Conservation (phyloP, 805 yeast genomes). For the Candida fluviatilis region DNA sequence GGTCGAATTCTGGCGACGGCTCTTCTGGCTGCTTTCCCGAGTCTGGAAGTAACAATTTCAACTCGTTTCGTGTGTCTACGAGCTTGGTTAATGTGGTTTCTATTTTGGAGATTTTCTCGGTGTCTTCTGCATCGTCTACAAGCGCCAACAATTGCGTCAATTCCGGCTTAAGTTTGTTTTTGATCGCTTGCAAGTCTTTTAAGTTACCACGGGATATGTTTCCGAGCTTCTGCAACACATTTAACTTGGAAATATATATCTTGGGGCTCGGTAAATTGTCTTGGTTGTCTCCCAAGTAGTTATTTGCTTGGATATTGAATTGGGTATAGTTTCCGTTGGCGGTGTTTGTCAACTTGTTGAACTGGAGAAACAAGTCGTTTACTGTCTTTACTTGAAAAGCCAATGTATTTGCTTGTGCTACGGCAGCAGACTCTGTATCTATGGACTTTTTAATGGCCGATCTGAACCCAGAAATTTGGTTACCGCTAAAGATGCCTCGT, state of each 20-base stretch:
- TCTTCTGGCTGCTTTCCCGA: conserved; percentile 17
- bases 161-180: conserved; percentile 21
- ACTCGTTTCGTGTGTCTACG: conserved; percentile 26
- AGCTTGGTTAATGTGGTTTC: conserved; percentile 23
- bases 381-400: conserved; percentile 30
- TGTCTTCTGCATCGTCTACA: background rate
- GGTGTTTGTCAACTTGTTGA: conserved; percentile 22
- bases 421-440: conserved; percentile 14
- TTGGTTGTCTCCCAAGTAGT: conserved; percentile 33
- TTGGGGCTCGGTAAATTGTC: conserved; percentile 37
- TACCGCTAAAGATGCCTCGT: conserved; percentile 38
- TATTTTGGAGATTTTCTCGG: conserved; percentile 25
- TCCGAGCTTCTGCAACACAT: conserved; percentile 35
- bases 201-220: conserved; percentile 27
- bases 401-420: conserved; percentile 6
- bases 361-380: conserved; percentile 25
- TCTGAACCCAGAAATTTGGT: conserved; percentile 19
- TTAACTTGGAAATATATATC: conserved; percentile 35
- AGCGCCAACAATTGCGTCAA: conserved; percentile 13
- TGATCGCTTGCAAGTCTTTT: conserved; percentile 25
- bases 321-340: conserved; percentile 35
- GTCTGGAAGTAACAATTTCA: conserved; percentile 22
- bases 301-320: conserved; percentile 33
- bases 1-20: conserved; percentile 25
- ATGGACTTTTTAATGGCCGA: conserved; percentile 14